Evolutionary conservation across 768 basidiomycete genomes (phyloP), one percentile per base, ranked within the genome.

Genomic region (Suillus clintonianus): DNA sequence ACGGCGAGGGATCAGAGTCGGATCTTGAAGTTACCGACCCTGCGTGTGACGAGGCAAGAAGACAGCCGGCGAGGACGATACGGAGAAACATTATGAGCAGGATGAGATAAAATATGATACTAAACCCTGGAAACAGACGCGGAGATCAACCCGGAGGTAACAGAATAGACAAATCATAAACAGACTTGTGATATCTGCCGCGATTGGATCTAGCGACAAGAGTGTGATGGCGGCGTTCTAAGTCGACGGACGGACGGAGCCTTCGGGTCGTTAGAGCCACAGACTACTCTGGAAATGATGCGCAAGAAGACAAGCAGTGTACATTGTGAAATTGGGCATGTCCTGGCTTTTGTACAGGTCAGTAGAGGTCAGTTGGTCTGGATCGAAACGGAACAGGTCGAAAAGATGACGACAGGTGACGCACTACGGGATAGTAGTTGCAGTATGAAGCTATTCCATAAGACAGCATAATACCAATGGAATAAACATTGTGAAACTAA

Each of bases 1-100:
- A 41, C 36, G 61, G 60, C 39, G 57, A 45, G 55, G 32, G 39
- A 0, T 58, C 64, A 59, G 57, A 61, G 30, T 57, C 51, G 5
- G 66, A 62, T 13, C 19, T 58, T 17, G 68, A 59, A 11, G 60
- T 62, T 48, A 66, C 62, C 51, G 74, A 72, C 36, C 65, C 65
- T 27, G 67, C 72, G 41, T 50, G 64, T 50, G 65, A 59, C 8
- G 60, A 4, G 17, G 24, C 39, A 41, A 57, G 39, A 41, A 57
- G 22, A 13, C 5, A 41, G 17, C 17, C 27, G 11, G 24, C 39
- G 39, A 57, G 27, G 6, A 41, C 11, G 30, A 27, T 30, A 27
- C 13, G 17, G 5, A 39, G 39, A 27, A 41, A 19, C 56, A 57
- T 56, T 27, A 27, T 48, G 47, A 37, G 8, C 54, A 56, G 36